Evolutionary conservation across 2,329 filamentous ascomycete genomes (phyloP).

Genomic region (Xylariales sp.): DNA sequence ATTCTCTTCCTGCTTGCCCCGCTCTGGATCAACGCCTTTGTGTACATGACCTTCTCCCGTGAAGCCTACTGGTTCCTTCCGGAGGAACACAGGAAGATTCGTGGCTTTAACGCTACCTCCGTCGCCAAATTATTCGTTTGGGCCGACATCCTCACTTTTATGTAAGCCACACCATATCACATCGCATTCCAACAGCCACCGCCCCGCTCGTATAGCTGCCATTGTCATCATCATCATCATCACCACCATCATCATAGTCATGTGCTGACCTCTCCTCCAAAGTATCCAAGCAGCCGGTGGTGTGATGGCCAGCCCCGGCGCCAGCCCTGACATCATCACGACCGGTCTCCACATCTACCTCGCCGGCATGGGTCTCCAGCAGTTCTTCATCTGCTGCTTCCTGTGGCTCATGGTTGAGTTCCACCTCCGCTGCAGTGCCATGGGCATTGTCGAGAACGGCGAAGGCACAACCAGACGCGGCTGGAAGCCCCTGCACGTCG

Average conservation of each 20-base stretch:
- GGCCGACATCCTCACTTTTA: slow-evolving; percentile 42
- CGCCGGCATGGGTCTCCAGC: slow-evolving; percentile 31
- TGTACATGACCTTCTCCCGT: slow-evolving; percentile 38
- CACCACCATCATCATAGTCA: neutral
- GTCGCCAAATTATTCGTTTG: slow-evolving; percentile 43
- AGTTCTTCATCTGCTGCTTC: slow-evolving; percentile 33
- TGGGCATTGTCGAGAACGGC: neutral
- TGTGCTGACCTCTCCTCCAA: neutral
- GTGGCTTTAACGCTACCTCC: slow-evolving; percentile 27
- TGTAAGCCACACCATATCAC: slow-evolving; percentile 21
- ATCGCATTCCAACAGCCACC: no score
- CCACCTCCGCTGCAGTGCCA: slow-evolving; percentile 16
- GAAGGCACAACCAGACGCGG: slow-evolving; percentile 14
- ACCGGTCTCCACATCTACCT: slow-evolving; percentile 34
- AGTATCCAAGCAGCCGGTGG: slow-evolving; percentile 35
- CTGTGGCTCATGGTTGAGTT: slow-evolving; percentile 28
- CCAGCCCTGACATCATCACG: slow-evolving; percentile 16
- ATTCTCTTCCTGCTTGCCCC: slow-evolving; percentile 37
- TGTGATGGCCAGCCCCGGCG: slow-evolving; percentile 25
- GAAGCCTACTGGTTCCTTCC: slow-evolving; percentile 34
- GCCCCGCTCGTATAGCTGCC: no score
- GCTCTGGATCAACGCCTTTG: slow-evolving; percentile 39
- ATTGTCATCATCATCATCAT: neutral
- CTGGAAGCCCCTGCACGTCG: slow-evolving; percentile 28
- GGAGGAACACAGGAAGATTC: slow-evolving; percentile 24